phyloP scores from a whole-genome alignment of 176 grass and related monocot genomes.

The Triticum timopheevii region DNA sequence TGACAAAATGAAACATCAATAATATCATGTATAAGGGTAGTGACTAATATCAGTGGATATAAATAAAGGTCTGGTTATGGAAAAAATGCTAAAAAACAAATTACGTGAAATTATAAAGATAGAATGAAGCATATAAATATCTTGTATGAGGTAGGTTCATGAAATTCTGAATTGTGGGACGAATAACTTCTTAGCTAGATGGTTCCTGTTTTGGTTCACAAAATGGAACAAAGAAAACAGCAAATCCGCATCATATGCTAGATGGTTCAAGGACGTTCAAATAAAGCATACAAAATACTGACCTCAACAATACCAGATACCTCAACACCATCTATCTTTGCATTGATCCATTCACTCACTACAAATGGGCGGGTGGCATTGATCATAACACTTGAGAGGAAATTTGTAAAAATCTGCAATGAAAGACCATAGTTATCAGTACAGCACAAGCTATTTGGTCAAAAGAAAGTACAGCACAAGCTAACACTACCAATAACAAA shows the following conservation, averaged over 20 bases:
- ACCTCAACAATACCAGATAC: constrained; percentile 96
- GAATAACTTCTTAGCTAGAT: constrained; percentile 23
- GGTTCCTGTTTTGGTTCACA: background rate
- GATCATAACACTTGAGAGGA: constrained; percentile 97
- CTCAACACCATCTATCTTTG: constrained; percentile 94
- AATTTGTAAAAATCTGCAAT: constrained; percentile 93
- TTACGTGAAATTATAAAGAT: constrained; percentile 1
- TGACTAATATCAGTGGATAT: background rate
- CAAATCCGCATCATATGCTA: constrained; percentile 5
- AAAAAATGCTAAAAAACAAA: constrained; percentile 59
- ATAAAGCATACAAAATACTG: constrained; percentile 37
- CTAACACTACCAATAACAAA: constrained; percentile 7
- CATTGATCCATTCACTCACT: constrained; percentile 90
- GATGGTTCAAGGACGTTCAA: background rate
- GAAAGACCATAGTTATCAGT: constrained; percentile 21
- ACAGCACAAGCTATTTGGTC: background rate
- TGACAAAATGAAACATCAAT: background rate
- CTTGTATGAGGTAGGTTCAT: background rate
- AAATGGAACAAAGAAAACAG: constrained; percentile 19
- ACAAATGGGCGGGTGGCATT: constrained; percentile 94
- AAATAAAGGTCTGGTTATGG: background rate
- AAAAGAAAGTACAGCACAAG: background rate
- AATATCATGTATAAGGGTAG: background rate
- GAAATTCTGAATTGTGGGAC: background rate
- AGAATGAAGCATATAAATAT: constrained; percentile 2